Evolutionary conservation across 108 stramenopile species (phyloP), one percentile per base, ranked within the genome.

Genomic region (Cafeteria roenbergensis): DNA sequence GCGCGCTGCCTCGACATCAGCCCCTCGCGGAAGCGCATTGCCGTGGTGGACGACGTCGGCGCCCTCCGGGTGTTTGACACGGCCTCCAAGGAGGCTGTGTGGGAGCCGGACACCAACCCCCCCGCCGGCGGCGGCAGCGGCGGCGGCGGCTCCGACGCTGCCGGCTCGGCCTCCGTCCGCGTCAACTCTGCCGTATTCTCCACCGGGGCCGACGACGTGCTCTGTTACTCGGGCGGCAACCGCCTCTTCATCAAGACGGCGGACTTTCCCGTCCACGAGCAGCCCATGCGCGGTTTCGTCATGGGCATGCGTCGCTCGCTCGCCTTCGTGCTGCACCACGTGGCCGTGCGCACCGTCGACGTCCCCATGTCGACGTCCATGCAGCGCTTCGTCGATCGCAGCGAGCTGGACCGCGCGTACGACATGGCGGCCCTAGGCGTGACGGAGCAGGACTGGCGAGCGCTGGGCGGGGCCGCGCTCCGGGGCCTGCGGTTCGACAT

Each of bases 391-490:
- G 27, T 85, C 24, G 78, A 83, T 35, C 42, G 32, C 0, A 38
- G 65, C 25, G 53, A 82, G 28, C 71, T 79, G 55, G 17, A 63
- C 9, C 9, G 28, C 9, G 84, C 80, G 9, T 75, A 81, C 60
- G 54, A 63, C 22, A 63, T 80, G 35, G 82, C 84, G 0, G 77
- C 76, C 62, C 51, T 83, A 21, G 84, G 84, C 56, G 82, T 81
- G 9, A 81, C 84, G n/a, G 80, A 82, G 55, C 35, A 55, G 28
- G 81, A 83, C 52, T 84, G 83, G 83, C 53, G 70, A 0, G 29
- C 60, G 34, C 68, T 84, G 35, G 83, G 71, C 14, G 27, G 71
- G 22, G 57, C 66, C 12, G 77, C 83, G 12, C 54, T 82, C 22
- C 70, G 75, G 51, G 51, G 32, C 12, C 32, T 73, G 36, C 61